phyloP scores from a whole-genome alignment of 1,284 basidiomycete species.

The Porodaedalea pini region DNA sequence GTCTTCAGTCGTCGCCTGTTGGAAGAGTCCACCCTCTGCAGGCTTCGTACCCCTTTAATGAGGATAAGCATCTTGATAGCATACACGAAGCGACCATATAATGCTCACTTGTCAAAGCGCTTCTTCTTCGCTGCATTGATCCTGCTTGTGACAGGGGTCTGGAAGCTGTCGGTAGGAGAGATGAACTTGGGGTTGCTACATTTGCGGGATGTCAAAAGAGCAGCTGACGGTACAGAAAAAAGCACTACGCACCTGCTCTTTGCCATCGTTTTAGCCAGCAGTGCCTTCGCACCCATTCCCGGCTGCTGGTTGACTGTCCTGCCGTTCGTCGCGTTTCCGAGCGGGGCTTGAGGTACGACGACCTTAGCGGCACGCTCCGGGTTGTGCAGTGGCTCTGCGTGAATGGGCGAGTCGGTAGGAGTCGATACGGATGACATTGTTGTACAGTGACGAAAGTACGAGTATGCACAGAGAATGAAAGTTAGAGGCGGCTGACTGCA shows the following conservation, averaged over 20 bases:
- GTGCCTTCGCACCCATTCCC: constrained; percentile 83
- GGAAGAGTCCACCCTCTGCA: constrained; percentile 53
- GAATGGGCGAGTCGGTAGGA: constrained; percentile 60
- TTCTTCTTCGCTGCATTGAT: constrained; percentile 86
- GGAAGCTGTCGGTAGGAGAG: constrained; percentile 90
- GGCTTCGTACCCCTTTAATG: constrained; percentile 52
- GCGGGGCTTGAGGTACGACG: constrained; percentile 72
- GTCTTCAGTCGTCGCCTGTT: constrained; percentile 40
- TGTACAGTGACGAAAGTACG: not conserved
- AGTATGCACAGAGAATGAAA: not conserved
- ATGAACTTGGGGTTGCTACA: constrained; percentile 75
- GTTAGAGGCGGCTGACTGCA: not conserved
- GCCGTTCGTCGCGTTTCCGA: constrained; percentile 61
- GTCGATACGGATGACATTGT: constrained; percentile 59
- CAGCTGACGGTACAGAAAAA: constrained; percentile 7
- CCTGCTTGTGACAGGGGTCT: constrained; percentile 90
- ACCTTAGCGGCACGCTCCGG: constrained; percentile 77
- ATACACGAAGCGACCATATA: constrained; percentile 3
- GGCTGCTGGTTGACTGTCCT: constrained; percentile 46
- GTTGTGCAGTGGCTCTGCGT: constrained; percentile 78
- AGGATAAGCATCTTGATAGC: constrained; percentile 7
- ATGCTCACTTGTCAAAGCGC: constrained; percentile 80
- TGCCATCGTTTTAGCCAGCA: constrained; percentile 85
- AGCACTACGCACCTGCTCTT: constrained; percentile 64
- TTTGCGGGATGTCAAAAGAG: not conserved